Percentiles rank a stretch among this genome's conserved stretches.
Conservation (phyloP, 306 rosid species). For the Citrullus mucosospermus region DNA sequence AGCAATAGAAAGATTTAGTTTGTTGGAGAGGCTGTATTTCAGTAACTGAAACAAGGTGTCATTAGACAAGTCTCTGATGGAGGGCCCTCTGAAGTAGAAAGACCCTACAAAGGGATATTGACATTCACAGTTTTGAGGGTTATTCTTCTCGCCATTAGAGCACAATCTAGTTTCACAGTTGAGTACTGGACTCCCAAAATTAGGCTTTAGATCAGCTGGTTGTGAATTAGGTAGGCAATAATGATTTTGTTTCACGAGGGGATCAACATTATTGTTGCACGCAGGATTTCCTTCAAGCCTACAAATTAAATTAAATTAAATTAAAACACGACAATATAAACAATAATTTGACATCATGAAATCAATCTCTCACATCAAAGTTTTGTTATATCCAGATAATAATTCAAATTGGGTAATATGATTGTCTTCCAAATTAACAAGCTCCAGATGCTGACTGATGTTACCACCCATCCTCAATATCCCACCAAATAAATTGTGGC, state of each 20-base stretch:
- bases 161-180: constrained; percentile 32
- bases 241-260: neutral
- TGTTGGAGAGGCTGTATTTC: neutral
- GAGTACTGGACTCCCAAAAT: constrained; percentile 9
- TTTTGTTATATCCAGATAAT: neutral
- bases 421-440: constrained; percentile 16
- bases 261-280: neutral
- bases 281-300: neutral
- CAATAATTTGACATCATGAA: neutral
- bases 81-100: constrained; percentile 41
- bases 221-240: neutral
- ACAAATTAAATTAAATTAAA: neutral
- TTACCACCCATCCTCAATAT: constrained; percentile 6
- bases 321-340: no score
- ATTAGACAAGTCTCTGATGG: constrained; percentile 37
- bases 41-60: constrained; percentile 13
- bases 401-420: neutral
- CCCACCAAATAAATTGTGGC: constrained; percentile 19
- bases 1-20: constrained; percentile 20
- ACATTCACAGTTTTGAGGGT: constrained; percentile 56
- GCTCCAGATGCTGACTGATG: constrained; percentile 1
- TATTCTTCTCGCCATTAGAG: constrained; percentile 18
- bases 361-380: constrained; percentile 15
- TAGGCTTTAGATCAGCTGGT: neutral
- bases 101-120: constrained; percentile 51